phyloP scores from a whole-genome alignment of 495 filamentous ascomycete species.

The Talaromyces thailandensis region DNA sequence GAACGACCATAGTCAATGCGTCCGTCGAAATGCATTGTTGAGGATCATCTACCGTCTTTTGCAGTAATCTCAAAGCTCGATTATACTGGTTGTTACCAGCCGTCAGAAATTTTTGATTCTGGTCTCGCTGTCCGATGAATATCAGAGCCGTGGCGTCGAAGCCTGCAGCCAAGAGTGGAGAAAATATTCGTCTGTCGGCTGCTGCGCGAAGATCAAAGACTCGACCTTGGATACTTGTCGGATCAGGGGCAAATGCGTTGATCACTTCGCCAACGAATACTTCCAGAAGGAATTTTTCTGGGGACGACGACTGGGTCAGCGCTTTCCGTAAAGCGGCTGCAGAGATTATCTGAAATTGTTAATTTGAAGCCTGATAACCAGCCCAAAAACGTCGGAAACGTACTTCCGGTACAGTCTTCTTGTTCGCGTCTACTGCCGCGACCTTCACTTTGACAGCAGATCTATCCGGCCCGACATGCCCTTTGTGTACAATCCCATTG shows the following conservation, averaged over 20 bases:
- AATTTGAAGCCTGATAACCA: not conserved
- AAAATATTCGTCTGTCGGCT: constrained; percentile 14
- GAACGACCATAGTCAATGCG: constrained; percentile 13
- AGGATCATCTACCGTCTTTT: constrained; percentile 13
- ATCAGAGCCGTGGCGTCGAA: constrained; percentile 18
- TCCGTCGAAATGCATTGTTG: constrained; percentile 15
- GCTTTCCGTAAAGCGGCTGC: not conserved
- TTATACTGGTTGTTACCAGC: constrained; percentile 15
- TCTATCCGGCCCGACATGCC: not conserved
- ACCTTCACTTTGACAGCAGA: not conserved
- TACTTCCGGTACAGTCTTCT: not conserved
- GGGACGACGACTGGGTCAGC: not conserved
- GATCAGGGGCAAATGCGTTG: constrained; percentile 15
- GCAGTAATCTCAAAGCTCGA: constrained; percentile 11
- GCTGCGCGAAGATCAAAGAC: constrained; percentile 16
- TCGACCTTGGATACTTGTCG: constrained; percentile 10
- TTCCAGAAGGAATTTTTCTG: constrained; percentile 10
- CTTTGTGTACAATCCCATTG: not conserved
- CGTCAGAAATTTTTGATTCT: constrained; percentile 11
- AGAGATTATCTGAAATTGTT: not conserved
- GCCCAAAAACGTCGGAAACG: not conserved
- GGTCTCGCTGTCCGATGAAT: constrained; percentile 14
- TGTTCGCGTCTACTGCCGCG: not conserved
- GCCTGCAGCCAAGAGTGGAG: constrained; percentile 14
- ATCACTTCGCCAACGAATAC: constrained; percentile 16